A percentile compares a stretch with the other conserved stretches of the same genome.
Conservation (phyloP, 2,329 filamentous ascomycete species). For the Claviceps sp. region DNA sequence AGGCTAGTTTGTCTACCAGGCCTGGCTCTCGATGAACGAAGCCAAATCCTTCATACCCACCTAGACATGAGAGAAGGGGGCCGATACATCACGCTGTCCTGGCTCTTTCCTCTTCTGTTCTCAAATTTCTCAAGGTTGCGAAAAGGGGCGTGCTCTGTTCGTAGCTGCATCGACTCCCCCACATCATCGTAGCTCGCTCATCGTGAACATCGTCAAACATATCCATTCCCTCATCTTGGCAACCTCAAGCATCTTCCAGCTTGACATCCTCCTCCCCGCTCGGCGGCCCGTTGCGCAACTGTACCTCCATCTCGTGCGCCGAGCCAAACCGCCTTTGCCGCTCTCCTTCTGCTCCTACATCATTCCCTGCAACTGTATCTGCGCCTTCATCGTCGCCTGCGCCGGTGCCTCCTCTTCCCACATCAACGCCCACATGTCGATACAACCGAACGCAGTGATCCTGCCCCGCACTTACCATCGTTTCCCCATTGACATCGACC, state of each 20-base stretch:
- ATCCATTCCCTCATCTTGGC: not conserved
- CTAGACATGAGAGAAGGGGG: too few species aligned
- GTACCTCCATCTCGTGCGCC: not conserved
- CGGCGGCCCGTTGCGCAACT: constrained; percentile 3
- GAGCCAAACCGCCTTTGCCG: not conserved
- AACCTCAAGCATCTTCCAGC: constrained; percentile 4
- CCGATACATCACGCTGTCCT: too few species aligned
- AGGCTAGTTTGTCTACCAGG: too few species aligned
- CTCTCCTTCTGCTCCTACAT: too few species aligned
- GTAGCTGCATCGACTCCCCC: too few species aligned
- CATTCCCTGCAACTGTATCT: not conserved
- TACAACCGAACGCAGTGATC: constrained; percentile 41
- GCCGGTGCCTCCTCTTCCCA: not conserved
- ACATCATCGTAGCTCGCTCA: constrained; percentile 1
- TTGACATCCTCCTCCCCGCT: constrained; percentile 4
- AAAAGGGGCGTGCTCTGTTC: too few species aligned
- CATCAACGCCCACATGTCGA: constrained; percentile 16
- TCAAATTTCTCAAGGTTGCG: too few species aligned
- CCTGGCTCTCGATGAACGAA: too few species aligned
- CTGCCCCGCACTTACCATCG: constrained; percentile 44
- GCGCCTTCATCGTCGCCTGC: too few species aligned
- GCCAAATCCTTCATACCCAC: too few species aligned
- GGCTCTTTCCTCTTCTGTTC: too few species aligned
- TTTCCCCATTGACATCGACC: constrained; percentile 45
- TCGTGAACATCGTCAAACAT: not conserved